Evolutionary conservation across 176 grass and related monocot species (phyloP).

Genomic region (Aegilops sharonensis): DNA sequence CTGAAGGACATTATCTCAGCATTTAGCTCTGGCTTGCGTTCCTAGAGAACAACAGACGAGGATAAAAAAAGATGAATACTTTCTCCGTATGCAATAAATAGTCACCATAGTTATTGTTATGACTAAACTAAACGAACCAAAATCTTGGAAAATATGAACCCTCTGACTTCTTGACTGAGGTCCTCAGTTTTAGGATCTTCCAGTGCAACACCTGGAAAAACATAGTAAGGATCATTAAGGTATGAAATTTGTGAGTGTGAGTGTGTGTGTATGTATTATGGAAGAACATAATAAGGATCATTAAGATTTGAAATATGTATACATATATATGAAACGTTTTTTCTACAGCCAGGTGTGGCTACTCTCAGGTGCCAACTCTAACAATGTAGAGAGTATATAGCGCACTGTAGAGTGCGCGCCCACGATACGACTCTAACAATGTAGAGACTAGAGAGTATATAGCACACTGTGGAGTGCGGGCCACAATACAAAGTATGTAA

Average conservation of each 20-base stretch:
- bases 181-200: constrained; percentile 93
- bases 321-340: neutral
- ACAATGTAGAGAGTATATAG: neutral
- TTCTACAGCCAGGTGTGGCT: neutral
- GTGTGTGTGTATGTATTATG: neutral
- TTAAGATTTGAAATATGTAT: constrained; percentile 2
- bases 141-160: constrained; percentile 98
- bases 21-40: constrained; percentile 83
- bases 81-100: constrained; percentile 21
- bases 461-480: neutral
- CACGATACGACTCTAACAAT: neutral
- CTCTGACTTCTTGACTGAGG: constrained; percentile 93
- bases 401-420: neutral
- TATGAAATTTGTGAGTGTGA: neutral
- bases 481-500: neutral
- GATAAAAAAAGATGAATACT: constrained; percentile 27
- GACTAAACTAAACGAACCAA: constrained; percentile 62
- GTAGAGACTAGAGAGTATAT: neutral
- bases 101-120: constrained; percentile 16
- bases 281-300: constrained; percentile 17
- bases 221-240: constrained; percentile 7
- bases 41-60: constrained; percentile 47
- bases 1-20: constrained; percentile 84
- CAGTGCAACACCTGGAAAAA: constrained; percentile 61
- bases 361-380: neutral